Percentiles rank a stretch among this genome's conserved stretches.
phyloP scores from a whole-genome alignment of 2,329 filamentous ascomycete species.

The Fonsecaea pugnacius region DNA sequence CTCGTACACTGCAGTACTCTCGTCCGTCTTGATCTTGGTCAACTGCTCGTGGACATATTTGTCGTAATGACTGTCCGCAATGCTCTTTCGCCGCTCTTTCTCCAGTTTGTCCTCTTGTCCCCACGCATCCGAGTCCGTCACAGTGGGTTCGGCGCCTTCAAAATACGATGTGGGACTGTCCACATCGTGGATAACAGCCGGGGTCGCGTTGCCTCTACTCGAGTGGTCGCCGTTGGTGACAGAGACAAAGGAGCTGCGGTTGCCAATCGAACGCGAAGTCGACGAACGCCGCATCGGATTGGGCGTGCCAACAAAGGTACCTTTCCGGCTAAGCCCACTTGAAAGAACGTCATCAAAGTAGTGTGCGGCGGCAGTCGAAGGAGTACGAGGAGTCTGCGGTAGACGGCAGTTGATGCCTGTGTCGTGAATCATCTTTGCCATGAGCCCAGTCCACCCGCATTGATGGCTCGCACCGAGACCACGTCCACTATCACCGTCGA shows the following conservation, averaged over 20 bases:
- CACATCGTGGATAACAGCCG: conserved; percentile 42
- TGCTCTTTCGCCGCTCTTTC: conserved; percentile 47
- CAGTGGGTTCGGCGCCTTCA: conserved; percentile 1
- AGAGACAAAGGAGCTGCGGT: conserved; percentile 67
- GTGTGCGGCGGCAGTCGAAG: conserved; percentile 79
- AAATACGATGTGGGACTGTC: conserved; percentile 49
- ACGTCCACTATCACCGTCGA: conserved; percentile 87
- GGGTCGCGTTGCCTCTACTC: conserved; percentile 37
- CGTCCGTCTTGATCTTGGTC: conserved; percentile 66
- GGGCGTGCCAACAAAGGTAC: conserved; percentile 28
- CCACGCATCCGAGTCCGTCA: conserved; percentile 31
- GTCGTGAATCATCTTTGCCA: conserved; percentile 96
- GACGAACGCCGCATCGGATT: conserved; percentile 45
- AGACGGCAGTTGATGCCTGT: conserved; percentile 90
- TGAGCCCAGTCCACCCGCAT: conserved; percentile 93
- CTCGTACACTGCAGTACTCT: conserved; percentile 55
- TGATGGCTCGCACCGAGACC: conserved; percentile 92
- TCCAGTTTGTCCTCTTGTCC: conserved; percentile 35
- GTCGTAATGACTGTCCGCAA: conserved; percentile 73
- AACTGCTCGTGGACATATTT: conserved; percentile 83
- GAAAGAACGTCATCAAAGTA: conserved; percentile 93
- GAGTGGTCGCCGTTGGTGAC: conserved; percentile 58
- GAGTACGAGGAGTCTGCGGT: conserved; percentile 89
- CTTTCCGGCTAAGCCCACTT: conserved; percentile 52
- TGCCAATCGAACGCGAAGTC: conserved; percentile 80